Evolutionary conservation across 2,329 filamentous ascomycete genomes (phyloP).

Genomic region (Tolypocladium cylindrosporum): DNA sequence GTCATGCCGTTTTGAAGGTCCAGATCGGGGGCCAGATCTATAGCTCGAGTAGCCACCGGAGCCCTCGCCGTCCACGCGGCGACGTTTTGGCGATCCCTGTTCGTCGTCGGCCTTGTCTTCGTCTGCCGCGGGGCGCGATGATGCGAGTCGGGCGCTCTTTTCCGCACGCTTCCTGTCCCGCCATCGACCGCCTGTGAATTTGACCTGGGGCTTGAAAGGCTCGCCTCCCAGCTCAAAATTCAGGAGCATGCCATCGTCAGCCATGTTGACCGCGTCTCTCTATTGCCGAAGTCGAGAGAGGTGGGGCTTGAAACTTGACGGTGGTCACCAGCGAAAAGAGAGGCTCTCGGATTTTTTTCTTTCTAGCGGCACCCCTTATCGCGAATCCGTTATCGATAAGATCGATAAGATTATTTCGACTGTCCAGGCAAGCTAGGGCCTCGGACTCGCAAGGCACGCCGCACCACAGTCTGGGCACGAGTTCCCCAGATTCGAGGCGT

Average conservation of each 20-base stretch:
- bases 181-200: conserved; percentile 88
- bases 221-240: conserved; percentile 75
- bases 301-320: conserved; percentile 4
- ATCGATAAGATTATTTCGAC: background rate
- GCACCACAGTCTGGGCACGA: background rate
- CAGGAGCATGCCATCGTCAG: conserved; percentile 88
- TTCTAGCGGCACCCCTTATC: background rate
- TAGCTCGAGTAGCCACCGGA: conserved; percentile 4
- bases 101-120: conserved; percentile 15
- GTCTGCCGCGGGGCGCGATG: conserved; percentile 10
- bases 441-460: background rate
- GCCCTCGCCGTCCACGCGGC: conserved; percentile 23
- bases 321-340: background rate
- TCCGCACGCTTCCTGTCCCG: conserved; percentile 70
- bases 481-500: background rate
- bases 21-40: background rate
- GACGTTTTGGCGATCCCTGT: conserved; percentile 34
- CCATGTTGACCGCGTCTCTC: conserved; percentile 44
- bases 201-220: conserved; percentile 50
- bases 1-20: background rate
- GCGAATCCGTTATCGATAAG: conserved; percentile 13
- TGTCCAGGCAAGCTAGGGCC: background rate
- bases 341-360: conserved; percentile 11
- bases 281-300: background rate
- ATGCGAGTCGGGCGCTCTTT: conserved; percentile 19